A percentile compares a stretch with the other conserved stretches of the same genome.
Evolutionary conservation across 1,284 basidiomycete genomes (phyloP).

Genomic region (Ceratorhiza oryzae-sativae): DNA sequence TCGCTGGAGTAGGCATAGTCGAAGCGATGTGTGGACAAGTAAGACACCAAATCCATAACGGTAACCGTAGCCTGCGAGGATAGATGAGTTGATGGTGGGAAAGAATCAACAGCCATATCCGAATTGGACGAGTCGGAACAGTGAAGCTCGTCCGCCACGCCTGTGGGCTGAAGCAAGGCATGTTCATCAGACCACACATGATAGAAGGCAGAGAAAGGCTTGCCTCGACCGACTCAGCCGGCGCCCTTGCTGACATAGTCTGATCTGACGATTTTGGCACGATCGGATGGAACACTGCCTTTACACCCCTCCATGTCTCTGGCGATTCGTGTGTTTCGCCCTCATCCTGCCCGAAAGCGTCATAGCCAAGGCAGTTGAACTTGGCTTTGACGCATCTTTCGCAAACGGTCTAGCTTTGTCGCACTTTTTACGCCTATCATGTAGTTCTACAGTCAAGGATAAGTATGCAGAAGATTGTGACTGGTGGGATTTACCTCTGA

Average conservation of each 20-base stretch:
- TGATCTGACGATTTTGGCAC: neutral
- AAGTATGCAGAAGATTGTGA: neutral
- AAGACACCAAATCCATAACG: neutral
- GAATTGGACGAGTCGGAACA: neutral
- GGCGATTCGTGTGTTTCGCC: too few relatives aligned
- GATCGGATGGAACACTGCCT: neutral
- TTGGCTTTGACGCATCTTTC: neutral
- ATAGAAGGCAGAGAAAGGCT: too few relatives aligned
- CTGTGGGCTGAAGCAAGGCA: too few relatives aligned
- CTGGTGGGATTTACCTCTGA: constrained; percentile 5
- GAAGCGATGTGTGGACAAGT: too few relatives aligned
- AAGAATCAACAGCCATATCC: neutral
- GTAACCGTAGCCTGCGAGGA: neutral
- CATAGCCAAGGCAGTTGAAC: constrained; percentile 26
- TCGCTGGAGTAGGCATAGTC: too few relatives aligned
- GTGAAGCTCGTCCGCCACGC: too few relatives aligned
- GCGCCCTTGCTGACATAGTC: too few relatives aligned
- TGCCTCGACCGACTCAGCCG: too few relatives aligned
- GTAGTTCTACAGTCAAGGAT: neutral
- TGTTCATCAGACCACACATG: too few relatives aligned
- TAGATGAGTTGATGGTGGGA: neutral
- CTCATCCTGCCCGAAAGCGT: neutral
- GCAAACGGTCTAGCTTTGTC: constrained; percentile 9
- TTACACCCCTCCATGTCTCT: neutral
- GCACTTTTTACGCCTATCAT: constrained; percentile 17